Base-by-base conservation (phyloP, 2,329 filamentous ascomycete genomes). In the Gaeumannomyces tritici region DNA sequence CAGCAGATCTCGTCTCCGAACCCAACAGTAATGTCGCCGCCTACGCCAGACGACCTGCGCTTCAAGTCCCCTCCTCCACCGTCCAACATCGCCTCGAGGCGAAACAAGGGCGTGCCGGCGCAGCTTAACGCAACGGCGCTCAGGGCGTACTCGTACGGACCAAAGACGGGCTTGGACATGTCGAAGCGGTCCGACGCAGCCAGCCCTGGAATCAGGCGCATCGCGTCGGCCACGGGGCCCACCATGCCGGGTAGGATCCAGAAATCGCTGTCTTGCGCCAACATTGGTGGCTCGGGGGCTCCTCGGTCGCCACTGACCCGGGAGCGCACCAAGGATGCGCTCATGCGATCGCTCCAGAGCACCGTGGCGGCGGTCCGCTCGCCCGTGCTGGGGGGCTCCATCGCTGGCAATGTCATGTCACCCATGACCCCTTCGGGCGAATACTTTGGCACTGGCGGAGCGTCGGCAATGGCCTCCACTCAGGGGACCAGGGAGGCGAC, bases 81-180 rank as follows among this genome's bases (percentile, higher is more conserved):
- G 0, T 75, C 81, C 62, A 82, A 84, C 66, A 81, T 85, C 64
- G 83, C 82, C 21, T 78, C 77, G 24, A 77, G 83, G 57, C 77
- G 83, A 61, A 80, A 80, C 65, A 76, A 75, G 62, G 79, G 81
- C 61, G 77, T 76, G 4, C 78, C 79, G 1, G 75, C 81, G 31
- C 76, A 79, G 33, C 73, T 84, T n/a, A 76, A 78, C 31, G 75
- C 80, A 55, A 73, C 73, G 12, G 75, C 78, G 11, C 71, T 79
- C 26, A 77, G 80, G 61, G 78, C 74, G 65, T 77, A 74, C 55
- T 76, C 80, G 0, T 76, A 72, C 29, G 74, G 74, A 3, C 77
- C 80, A 9, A 80, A 79, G 70, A 79, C 79, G 0, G 79, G 75
- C 1, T 66, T 80, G 6, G 83, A 84, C n/a, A 70, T 75, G 61